Percentiles rank a stretch among this genome's conserved stretches.
phyloP scores from a whole-genome alignment of 257 asterid species.

The Jacaranda copaia region DNA sequence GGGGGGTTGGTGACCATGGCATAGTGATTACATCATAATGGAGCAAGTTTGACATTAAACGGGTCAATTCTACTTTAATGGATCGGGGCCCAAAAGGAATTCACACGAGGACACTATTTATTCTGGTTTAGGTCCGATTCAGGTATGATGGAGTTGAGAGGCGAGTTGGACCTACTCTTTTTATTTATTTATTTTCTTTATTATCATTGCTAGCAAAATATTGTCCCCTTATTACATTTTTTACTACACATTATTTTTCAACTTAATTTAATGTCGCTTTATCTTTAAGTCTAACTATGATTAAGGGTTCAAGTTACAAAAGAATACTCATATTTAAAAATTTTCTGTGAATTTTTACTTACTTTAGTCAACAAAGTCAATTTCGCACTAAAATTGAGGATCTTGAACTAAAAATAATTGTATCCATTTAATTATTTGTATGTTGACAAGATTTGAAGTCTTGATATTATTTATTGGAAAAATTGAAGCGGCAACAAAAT shows the following conservation, averaged over 20 bases:
- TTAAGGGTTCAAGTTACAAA: not conserved
- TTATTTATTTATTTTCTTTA: not conserved
- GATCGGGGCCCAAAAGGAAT: conserved; percentile 16
- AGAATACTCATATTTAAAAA: conserved; percentile 3
- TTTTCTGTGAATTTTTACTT: not conserved
- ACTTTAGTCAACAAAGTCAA: not conserved
- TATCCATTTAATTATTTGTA: too few species aligned
- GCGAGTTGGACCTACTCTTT: conserved; percentile 28
- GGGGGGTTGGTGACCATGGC: not conserved
- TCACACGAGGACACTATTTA: not conserved
- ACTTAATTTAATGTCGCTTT: not conserved
- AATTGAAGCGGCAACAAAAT: too few species aligned
- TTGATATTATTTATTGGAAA: too few species aligned
- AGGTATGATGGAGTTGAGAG: conserved; percentile 37
- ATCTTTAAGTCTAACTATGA: conserved; percentile 7
- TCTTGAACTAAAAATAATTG: too few species aligned
- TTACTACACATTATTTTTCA: not conserved
- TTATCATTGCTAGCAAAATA: not conserved
- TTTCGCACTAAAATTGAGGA: not conserved
- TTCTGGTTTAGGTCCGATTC: conserved; percentile 22
- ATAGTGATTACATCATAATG: conserved; percentile 10
- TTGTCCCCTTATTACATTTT: not conserved
- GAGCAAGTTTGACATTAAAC: not conserved
- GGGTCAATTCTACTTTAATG: not conserved
- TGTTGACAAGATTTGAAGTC: too few species aligned